These are phyloP conservation scores for Papilionanthe hybrid DNA, from an alignment of 116 monocot genomes.

Conservation along the genomic window DNA sequence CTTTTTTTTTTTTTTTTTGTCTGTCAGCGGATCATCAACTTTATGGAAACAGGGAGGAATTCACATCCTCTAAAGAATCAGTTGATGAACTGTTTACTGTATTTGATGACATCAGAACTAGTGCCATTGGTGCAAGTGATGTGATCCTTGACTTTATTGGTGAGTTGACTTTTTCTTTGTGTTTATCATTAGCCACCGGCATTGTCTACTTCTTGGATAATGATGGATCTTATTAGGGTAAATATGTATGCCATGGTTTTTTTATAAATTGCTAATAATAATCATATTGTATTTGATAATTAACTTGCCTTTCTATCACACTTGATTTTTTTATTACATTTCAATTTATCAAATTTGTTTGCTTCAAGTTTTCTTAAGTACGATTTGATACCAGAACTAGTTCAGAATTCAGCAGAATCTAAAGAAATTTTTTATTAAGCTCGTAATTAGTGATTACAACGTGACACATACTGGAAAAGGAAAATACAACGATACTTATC, in stretches of 20 bases:
- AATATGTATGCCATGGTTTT: neutral
- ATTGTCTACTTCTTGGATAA: neutral
- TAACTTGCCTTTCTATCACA: neutral
- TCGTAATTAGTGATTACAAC: no score
- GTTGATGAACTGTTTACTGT: conserved; percentile 63
- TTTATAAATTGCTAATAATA: neutral
- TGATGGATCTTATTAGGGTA: neutral
- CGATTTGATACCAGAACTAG: no score
- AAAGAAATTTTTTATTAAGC: no score
- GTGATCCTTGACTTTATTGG: conserved; percentile 58
- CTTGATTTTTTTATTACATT: neutral
- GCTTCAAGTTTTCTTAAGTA: neutral
- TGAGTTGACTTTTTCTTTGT: conserved; percentile 25
- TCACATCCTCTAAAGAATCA: conserved; percentile 17
- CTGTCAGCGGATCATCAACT: conserved; percentile 23
- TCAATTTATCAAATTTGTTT: neutral
- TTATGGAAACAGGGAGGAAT: conserved; percentile 16
- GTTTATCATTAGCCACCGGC: neutral
- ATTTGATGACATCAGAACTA: conserved; percentile 65
- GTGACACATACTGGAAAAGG: no score
- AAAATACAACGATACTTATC: no score
- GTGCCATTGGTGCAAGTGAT: conserved; percentile 34
- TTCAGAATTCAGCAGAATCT: no score
- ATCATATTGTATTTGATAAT: neutral
- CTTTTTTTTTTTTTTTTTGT: neutral